Evolutionary conservation across 164 flowering plant species (phyloP).

Genomic region (Amborella trichopoda): DNA sequence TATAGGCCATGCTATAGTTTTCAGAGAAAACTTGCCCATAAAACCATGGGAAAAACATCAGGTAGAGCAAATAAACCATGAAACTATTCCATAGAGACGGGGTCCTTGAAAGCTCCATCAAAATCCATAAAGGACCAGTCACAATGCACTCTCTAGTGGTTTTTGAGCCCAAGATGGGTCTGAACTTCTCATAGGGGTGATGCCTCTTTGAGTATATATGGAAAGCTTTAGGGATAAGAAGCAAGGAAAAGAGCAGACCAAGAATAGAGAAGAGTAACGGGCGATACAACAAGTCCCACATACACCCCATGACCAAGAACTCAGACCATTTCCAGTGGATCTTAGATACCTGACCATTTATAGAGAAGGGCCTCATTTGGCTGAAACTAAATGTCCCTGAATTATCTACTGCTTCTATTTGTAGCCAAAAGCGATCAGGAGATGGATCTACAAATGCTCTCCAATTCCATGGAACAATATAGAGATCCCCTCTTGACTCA

Average conservation of each 20-base stretch:
- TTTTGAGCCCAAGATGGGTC: not conserved
- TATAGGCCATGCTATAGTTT: constrained; percentile 38
- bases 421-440: constrained; percentile 71
- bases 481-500: constrained; percentile 49
- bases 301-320: constrained; percentile 85
- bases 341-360: constrained; percentile 44
- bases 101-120: constrained; percentile 38
- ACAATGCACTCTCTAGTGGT: constrained; percentile 24
- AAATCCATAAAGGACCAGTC: constrained; percentile 33
- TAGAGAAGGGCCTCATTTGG: constrained; percentile 69
- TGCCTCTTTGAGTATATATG: constrained; percentile 25
- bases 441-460: constrained; percentile 76
- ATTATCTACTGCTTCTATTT: constrained; percentile 68
- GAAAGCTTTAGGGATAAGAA: constrained; percentile 45
- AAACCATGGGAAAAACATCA: constrained; percentile 75
- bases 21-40: constrained; percentile 58
- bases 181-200: constrained; percentile 33
- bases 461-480: constrained; percentile 63
- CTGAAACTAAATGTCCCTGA: constrained; percentile 37
- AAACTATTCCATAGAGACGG: constrained; percentile 40
- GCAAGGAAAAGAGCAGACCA: constrained; percentile 22
- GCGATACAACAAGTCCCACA: constrained; percentile 65
- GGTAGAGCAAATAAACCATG: constrained; percentile 42
- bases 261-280: constrained; percentile 57
- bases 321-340: constrained; percentile 84